Evolutionary conservation across 306 rosid species (phyloP).

Genomic region (Ormosia semicastrata): DNA sequence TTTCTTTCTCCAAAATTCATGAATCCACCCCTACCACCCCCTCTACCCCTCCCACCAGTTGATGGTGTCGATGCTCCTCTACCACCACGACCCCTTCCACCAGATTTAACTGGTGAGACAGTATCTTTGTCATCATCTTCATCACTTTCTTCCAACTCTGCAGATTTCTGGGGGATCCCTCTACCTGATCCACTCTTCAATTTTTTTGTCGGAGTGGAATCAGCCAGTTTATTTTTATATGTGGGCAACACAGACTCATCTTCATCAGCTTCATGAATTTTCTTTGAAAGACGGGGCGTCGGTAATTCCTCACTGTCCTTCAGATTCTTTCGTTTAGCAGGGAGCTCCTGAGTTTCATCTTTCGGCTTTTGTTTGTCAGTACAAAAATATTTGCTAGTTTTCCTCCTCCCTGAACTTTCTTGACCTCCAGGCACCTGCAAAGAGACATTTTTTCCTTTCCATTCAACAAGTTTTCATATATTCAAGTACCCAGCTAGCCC

Average conservation of each 20-base stretch:
- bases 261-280: constrained; percentile 39
- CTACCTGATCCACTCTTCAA: constrained; percentile 66
- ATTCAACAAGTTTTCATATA: neutral
- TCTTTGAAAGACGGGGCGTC: constrained; percentile 44
- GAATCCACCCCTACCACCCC: constrained; percentile 89
- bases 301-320: constrained; percentile 41
- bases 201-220: constrained; percentile 66
- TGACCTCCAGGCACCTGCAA: constrained; percentile 54
- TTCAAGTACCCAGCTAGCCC: constrained; percentile 8
- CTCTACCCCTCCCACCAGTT: constrained; percentile 87
- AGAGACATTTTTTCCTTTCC: neutral
- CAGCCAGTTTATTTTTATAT: constrained; percentile 46
- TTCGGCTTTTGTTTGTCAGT: constrained; percentile 50
- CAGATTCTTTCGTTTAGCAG: constrained; percentile 67
- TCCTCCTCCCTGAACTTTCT: constrained; percentile 66
- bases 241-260: constrained; percentile 48
- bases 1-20: constrained; percentile 96
- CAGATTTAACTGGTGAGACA: constrained; percentile 49
- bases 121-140: constrained; percentile 54
- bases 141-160: constrained; percentile 53
- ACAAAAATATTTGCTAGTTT: constrained; percentile 75
- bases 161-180: constrained; percentile 54
- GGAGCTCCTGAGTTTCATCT: constrained; percentile 49
- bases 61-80: constrained; percentile 61
- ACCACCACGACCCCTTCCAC: constrained; percentile 85